phyloP scores from a whole-genome alignment of 164 flowering plant species.

The Paratinospora sagittata region DNA sequence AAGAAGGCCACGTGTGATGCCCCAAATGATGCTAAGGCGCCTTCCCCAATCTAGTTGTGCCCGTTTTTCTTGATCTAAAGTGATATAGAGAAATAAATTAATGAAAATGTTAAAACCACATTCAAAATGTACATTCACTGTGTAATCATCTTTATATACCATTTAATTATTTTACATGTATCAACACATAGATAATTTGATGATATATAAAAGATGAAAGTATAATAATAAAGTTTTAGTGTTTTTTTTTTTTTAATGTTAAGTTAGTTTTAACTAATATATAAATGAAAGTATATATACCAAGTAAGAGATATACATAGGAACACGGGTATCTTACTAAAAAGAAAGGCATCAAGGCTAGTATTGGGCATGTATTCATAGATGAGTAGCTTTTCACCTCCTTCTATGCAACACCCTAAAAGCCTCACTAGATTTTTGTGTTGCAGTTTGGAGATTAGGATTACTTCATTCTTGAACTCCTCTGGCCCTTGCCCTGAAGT shows the following conservation, averaged over 20 bases:
- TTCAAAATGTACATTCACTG: no score
- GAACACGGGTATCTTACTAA: slow-evolving; percentile 15
- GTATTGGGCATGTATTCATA: slow-evolving; percentile 23
- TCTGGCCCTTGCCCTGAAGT: slow-evolving; percentile 19
- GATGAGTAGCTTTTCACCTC: slow-evolving; percentile 19
- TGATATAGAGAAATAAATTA: no score
- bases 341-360: slow-evolving; percentile 22
- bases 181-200: no score
- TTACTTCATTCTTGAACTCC: slow-evolving; percentile 26
- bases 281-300: no score
- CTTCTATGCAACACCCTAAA: slow-evolving; percentile 18
- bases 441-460: slow-evolving; percentile 20
- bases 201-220: no score
- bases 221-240: not conserved
- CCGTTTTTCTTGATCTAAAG: slow-evolving; percentile 10
- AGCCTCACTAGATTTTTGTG: slow-evolving; percentile 22
- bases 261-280: not conserved
- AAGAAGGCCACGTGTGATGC: slow-evolving; percentile 48
- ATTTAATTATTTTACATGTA: no score
- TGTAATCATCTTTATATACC: no score
- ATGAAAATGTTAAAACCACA: no score
- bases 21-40: slow-evolving; percentile 26
- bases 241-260: not conserved
- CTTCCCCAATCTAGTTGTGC: slow-evolving; percentile 20
- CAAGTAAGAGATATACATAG: no score